A percentile compares a stretch with the other conserved stretches of the same genome.
These are phyloP conservation scores for Tuber calosporum DNA, from an alignment of 495 filamentous ascomycete genomes.

Conservation along the genomic window DNA sequence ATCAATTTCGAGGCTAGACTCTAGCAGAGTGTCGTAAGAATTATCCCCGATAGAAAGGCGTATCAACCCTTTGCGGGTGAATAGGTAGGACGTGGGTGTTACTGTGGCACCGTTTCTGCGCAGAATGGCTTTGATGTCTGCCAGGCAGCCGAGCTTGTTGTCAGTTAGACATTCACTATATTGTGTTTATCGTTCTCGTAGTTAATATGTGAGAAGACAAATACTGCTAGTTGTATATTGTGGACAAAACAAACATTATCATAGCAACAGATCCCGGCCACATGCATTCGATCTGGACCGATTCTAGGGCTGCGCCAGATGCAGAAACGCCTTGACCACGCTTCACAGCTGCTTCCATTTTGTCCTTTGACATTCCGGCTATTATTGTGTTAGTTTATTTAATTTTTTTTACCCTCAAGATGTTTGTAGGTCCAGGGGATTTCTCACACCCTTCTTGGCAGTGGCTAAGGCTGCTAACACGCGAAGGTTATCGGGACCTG, in stretches of 20 bases:
- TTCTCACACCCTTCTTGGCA: slow-evolving; percentile 66
- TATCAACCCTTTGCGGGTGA: slow-evolving; percentile 62
- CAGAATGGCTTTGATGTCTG: slow-evolving; percentile 60
- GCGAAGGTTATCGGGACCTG: slow-evolving; percentile 64
- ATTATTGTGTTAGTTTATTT: not conserved
- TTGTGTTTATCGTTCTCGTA: slow-evolving; percentile 3
- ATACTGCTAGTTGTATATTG: not conserved
- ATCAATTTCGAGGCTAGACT: slow-evolving; percentile 69
- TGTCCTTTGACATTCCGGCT: slow-evolving; percentile 71
- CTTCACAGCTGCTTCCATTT: slow-evolving; percentile 75
- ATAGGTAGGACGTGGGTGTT: slow-evolving; percentile 73
- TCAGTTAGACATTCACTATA: slow-evolving; percentile 64
- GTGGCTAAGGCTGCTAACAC: slow-evolving; percentile 62
- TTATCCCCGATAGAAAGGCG: slow-evolving; percentile 58
- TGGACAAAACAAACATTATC: slow-evolving; percentile 45
- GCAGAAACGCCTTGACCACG: slow-evolving; percentile 76
- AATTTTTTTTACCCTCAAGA: not conserved
- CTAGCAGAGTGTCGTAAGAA: slow-evolving; percentile 69
- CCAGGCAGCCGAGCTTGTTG: slow-evolving; percentile 61
- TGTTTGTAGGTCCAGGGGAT: slow-evolving; percentile 5
- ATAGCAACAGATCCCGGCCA: slow-evolving; percentile 68
- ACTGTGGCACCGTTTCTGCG: slow-evolving; percentile 61
- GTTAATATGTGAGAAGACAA: not conserved
- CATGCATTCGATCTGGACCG: slow-evolving; percentile 72
- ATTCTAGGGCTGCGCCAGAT: slow-evolving; percentile 64